These are phyloP conservation scores for Lecanosticta acicola DNA, from an alignment of 2,329 filamentous ascomycete species.

Conservation along the genomic window DNA sequence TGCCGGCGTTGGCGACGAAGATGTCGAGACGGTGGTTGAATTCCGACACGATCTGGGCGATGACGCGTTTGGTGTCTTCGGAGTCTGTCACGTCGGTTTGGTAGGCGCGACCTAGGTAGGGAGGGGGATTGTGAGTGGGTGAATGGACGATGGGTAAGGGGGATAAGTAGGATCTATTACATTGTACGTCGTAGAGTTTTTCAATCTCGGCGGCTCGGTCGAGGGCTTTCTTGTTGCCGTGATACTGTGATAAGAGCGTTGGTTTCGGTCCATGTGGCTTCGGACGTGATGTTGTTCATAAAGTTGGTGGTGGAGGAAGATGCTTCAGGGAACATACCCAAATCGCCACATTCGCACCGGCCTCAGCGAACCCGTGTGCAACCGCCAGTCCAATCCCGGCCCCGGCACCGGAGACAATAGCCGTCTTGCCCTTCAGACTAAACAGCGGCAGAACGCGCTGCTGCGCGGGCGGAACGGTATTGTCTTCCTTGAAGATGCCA, in stretches of 20 bases:
- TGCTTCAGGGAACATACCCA: constrained; percentile 87
- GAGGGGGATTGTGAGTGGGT: no score
- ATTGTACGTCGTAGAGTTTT: constrained; percentile 79
- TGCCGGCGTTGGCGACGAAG: constrained; percentile 86
- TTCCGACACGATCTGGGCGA: no score
- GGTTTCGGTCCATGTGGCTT: not conserved
- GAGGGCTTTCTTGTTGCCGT: no score
- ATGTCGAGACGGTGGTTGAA: constrained; percentile 72
- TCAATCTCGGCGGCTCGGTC: constrained; percentile 41
- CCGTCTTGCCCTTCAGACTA: constrained; percentile 66
- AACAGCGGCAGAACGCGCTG: constrained; percentile 17
- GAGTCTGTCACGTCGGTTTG: constrained; percentile 47
- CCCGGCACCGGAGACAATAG: constrained; percentile 80
- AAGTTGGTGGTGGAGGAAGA: no score
- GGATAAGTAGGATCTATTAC: no score
- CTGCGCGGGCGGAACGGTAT: constrained; percentile 30
- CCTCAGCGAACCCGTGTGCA: constrained; percentile 81
- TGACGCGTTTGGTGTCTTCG: constrained; percentile 59
- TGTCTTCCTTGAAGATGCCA: constrained; percentile 34
- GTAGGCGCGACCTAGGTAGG: not conserved
- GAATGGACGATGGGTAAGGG: no score
- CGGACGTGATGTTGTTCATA: not conserved
- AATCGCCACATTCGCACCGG: constrained; percentile 79
- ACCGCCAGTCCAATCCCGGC: constrained; percentile 83
- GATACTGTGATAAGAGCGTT: constrained; percentile 17